phyloP scores from a whole-genome alignment of 75 land plant species.

The Pinus tabuliformis region DNA sequence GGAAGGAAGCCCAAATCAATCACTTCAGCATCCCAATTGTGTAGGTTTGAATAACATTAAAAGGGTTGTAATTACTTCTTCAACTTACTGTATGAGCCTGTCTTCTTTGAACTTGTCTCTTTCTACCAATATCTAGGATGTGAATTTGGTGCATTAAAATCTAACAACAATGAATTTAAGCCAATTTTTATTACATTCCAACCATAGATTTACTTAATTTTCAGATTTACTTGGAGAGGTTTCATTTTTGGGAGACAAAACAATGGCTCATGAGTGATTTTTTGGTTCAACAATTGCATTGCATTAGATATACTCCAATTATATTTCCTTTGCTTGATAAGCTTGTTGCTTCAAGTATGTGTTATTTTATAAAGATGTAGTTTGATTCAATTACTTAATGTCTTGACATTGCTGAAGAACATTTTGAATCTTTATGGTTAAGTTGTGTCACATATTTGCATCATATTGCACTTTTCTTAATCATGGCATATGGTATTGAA shows the following conservation, averaged over 20 bases:
- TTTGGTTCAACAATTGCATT: slow-evolving; percentile 60
- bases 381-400: not conserved
- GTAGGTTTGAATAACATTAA: slow-evolving; percentile 90
- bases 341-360: slow-evolving; percentile 82
- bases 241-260: not conserved
- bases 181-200: slow-evolving; percentile 23
- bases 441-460: not conserved
- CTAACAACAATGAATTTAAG: slow-evolving; percentile 76
- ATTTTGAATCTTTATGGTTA: not conserved
- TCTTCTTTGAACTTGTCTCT: slow-evolving; percentile 80
- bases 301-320: slow-evolving; percentile 78
- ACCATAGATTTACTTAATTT: not conserved
- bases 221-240: not conserved
- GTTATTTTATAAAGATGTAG: not conserved
- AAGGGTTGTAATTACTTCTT: slow-evolving; percentile 62
- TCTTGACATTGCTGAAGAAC: not conserved
- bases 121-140: slow-evolving; percentile 83
- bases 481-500: slow-evolving; percentile 73
- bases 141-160: slow-evolving; percentile 63
- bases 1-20: slow-evolving; percentile 16
- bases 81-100: slow-evolving; percentile 55
- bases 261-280: not conserved
- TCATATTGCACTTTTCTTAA: not conserved
- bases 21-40: slow-evolving; percentile 79
- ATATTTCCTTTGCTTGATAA: slow-evolving; percentile 74